A percentile compares a stretch with the other conserved stretches of the same genome.
These are phyloP conservation scores for Rhynchosporium agropyri DNA, from an alignment of 2,329 filamentous ascomycete species.

Conservation along the genomic window DNA sequence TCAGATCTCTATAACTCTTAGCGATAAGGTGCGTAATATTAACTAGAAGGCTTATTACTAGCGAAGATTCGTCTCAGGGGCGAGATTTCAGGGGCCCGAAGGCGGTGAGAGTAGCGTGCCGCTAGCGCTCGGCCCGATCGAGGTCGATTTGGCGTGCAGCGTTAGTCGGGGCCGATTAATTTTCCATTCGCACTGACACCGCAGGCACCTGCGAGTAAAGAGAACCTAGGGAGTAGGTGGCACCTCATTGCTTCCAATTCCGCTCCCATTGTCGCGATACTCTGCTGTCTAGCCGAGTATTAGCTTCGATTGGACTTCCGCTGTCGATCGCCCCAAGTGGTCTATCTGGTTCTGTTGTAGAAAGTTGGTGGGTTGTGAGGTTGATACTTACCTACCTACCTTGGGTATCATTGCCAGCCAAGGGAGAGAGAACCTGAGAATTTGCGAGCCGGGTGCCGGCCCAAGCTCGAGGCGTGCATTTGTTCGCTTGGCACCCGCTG, in stretches of 20 bases:
- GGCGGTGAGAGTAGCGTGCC: too few relatives aligned
- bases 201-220: slow-evolving; percentile 9
- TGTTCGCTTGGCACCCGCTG: slow-evolving; percentile 6
- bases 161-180: too few relatives aligned
- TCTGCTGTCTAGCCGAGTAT: slow-evolving; percentile 5
- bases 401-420: not conserved
- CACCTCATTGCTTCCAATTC: not conserved
- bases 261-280: not conserved
- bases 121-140: too few relatives aligned
- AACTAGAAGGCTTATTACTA: too few relatives aligned
- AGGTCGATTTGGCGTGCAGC: too few relatives aligned
- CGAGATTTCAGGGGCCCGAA: too few relatives aligned
- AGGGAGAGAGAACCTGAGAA: not conserved
- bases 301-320: not conserved
- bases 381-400: not conserved
- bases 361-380: slow-evolving; percentile 1
- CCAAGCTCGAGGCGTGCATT: not conserved
- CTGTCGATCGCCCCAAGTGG: not conserved
- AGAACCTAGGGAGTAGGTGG: not conserved
- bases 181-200: slow-evolving; percentile 17
- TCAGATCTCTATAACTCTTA: too few relatives aligned
- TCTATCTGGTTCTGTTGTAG: not conserved
- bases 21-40: too few relatives aligned
- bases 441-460: too few relatives aligned
- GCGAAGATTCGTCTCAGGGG: too few relatives aligned